Evolutionary conservation across 2,329 filamentous ascomycete species (phyloP).

Genomic region (Didymella glomerata): DNA sequence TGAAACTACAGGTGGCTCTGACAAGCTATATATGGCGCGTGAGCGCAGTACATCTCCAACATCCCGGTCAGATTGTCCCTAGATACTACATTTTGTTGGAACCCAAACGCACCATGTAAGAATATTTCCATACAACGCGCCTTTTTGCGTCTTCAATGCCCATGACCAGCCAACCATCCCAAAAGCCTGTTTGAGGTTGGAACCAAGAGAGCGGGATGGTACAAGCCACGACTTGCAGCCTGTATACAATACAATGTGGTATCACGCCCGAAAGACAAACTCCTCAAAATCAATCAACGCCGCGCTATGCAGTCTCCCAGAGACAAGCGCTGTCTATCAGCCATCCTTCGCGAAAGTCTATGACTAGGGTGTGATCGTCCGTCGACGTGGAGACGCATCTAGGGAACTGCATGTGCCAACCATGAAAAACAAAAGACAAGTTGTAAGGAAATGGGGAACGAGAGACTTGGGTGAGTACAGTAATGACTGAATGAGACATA

Average conservation of each 20-base stretch:
- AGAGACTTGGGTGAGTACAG: conserved; percentile 36
- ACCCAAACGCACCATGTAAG: conserved; percentile 6
- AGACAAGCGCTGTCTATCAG: conserved; percentile 19
- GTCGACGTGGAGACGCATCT: conserved; percentile 4
- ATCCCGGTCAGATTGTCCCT: conserved; percentile 4
- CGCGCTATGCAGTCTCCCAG: conserved; percentile 33
- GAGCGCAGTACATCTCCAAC: conserved; percentile 19
- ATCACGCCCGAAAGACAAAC: conserved; percentile 31
- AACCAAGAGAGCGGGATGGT: conserved; percentile 29
- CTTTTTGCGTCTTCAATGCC: conserved; percentile 1
- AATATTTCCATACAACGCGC: neutral
- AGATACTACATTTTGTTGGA: conserved; percentile 11
- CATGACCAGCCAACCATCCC: conserved; percentile 11
- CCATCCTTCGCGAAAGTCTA: neutral
- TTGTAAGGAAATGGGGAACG: conserved; percentile 36
- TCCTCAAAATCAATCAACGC: conserved; percentile 35
- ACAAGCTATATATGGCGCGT: conserved; percentile 8
- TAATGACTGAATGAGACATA: conserved; percentile 48
- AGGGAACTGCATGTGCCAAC: conserved; percentile 34
- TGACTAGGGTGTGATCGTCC: conserved; percentile 3
- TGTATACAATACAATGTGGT: conserved; percentile 39
- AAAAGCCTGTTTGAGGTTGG: conserved; percentile 1
- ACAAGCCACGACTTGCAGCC: conserved; percentile 30
- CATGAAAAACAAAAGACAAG: conserved; percentile 21
- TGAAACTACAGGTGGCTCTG: conserved; percentile 11